A percentile compares a stretch with the other conserved stretches of the same genome.
These are phyloP conservation scores for Thelephora terrestris DNA, from an alignment of 1,284 basidiomycete species.

Conservation along the genomic window DNA sequence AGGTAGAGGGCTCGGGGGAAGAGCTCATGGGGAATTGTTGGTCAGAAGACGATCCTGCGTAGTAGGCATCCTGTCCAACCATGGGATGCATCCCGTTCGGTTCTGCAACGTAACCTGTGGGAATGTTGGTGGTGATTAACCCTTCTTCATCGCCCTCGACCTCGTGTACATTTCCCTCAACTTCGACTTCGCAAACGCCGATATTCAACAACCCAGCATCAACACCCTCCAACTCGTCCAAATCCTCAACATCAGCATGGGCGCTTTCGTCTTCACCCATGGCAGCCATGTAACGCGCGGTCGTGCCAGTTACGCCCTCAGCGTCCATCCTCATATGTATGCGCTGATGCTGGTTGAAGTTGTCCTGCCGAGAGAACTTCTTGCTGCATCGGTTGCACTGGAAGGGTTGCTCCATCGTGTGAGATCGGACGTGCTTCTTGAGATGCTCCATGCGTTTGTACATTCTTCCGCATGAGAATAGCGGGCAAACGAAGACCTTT, in stretches of 20 bases:
- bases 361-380: slow-evolving; percentile 78
- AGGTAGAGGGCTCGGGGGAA: slow-evolving; percentile 2
- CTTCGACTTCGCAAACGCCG: slow-evolving; percentile 49
- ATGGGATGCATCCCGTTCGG: neutral
- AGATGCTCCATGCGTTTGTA: slow-evolving; percentile 90
- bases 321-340: slow-evolving; percentile 52
- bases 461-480: slow-evolving; percentile 68
- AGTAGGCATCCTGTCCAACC: slow-evolving; percentile 2
- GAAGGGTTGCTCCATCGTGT: slow-evolving; percentile 81
- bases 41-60: neutral
- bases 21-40: slow-evolving; percentile 8
- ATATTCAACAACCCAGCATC: slow-evolving; percentile 19
- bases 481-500: slow-evolving; percentile 70
- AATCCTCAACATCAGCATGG: slow-evolving; percentile 19
- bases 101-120: neutral
- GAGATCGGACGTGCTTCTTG: slow-evolving; percentile 80
- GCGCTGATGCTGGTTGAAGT: slow-evolving; percentile 73
- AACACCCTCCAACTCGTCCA: slow-evolving; percentile 18
- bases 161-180: slow-evolving; percentile 44
- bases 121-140: slow-evolving; percentile 21
- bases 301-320: slow-evolving; percentile 15
- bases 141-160: slow-evolving; percentile 55
- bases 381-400: slow-evolving; percentile 65
- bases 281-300: slow-evolving; percentile 10
- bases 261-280: slow-evolving; percentile 12